Evolutionary conservation across 1,284 basidiomycete species (phyloP), one percentile per base, ranked within the genome.

Genomic region (Cryptococcus amylolentus): DNA sequence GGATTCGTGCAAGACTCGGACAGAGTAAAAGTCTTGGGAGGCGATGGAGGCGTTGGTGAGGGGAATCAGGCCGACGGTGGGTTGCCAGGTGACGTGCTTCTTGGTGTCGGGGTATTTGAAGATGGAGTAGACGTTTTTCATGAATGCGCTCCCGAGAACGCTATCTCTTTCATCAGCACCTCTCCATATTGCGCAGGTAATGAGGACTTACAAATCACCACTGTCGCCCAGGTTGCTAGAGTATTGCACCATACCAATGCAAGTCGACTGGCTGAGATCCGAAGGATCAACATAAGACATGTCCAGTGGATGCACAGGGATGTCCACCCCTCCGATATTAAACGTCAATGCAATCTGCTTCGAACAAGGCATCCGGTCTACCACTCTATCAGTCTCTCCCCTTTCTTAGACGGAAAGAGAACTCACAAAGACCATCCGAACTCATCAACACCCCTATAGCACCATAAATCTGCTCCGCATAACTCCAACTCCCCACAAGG

Each of bases 61-160:
- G 1, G 74, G 62, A 1, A 73, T 49, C 27, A 77, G 51, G 18
- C 72, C 76, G 20, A 78, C 72, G 0, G 65, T 69, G 2, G 76
- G 76, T 39, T 75, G 69, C 73, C 74, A 76, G 2, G 62, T 67
- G 13, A 49, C 57, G 12, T 58, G 54, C 39, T 59, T 60, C 27
- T 50, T 60, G 26, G 64, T 66, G 42, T 76, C 72, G 0, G 76
- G 76, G 40, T 78, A 78, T 35, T 71, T 67, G 59, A 67, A 78
- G 42, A 78, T 64, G 6, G 75, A 71, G 58, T 78, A 78, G 40
- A 72, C 76, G 51, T 78, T 78, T 60, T 75, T 77, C 44, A 78
- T 52, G 53, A 77, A 78, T 2, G 70, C 63, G 40, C 68, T 71
- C 26, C 76, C 76, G 18, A 78, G 63, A n/a, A 78, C 64, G 28